These are phyloP conservation scores for Tilletia walkeri DNA, from an alignment of 1,284 basidiomycete genomes.

Conservation along the genomic window DNA sequence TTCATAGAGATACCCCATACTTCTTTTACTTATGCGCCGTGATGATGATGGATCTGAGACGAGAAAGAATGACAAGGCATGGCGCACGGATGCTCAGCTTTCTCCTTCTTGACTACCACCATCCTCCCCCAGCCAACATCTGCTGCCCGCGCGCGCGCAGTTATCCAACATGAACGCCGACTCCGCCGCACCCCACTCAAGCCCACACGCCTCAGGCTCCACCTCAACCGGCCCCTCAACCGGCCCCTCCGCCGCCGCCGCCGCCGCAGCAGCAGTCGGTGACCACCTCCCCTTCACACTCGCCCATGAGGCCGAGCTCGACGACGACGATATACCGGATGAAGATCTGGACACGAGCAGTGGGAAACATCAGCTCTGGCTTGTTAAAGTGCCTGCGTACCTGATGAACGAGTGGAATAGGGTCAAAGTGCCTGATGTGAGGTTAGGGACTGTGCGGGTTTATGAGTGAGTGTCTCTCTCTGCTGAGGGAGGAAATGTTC, in stretches of 20 bases:
- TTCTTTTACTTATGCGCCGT: no score
- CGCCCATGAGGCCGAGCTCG: slow-evolving; percentile 6
- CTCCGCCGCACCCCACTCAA: not conserved
- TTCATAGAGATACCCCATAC: no score
- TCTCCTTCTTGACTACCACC: not conserved
- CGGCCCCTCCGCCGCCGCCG: not conserved
- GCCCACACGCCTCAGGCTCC: not conserved
- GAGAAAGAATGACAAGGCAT: no score
- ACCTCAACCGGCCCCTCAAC: not conserved
- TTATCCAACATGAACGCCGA: not conserved
- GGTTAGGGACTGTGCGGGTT: slow-evolving; percentile 59
- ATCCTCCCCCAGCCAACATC: not conserved
- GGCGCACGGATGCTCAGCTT: not conserved
- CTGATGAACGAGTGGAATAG: slow-evolving; percentile 60
- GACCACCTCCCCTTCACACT: slow-evolving; percentile 4
- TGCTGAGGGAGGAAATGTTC: not conserved
- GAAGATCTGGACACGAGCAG: slow-evolving; percentile 45
- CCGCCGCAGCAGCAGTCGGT: not conserved
- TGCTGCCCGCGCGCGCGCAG: no score
- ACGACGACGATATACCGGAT: slow-evolving; percentile 38
- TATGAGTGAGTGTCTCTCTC: slow-evolving; percentile 53
- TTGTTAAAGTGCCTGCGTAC: slow-evolving; percentile 60
- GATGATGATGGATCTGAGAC: no score
- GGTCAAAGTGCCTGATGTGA: slow-evolving; percentile 58
- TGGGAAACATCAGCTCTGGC: slow-evolving; percentile 47